phyloP scores from a whole-genome alignment of 768 basidiomycete genomes.

The Sarcomyxa edulis region DNA sequence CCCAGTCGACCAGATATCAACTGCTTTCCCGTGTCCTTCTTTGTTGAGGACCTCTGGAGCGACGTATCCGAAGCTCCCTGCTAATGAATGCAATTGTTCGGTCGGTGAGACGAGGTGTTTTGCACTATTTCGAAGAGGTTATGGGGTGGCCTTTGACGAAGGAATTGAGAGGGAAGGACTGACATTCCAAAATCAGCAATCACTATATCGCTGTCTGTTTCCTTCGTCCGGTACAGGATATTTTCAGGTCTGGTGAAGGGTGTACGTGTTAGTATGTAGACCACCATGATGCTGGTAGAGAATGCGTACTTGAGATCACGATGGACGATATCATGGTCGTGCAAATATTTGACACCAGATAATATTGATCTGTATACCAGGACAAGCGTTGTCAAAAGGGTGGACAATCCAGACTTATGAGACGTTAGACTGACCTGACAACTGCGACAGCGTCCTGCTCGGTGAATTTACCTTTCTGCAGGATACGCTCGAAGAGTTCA shows the following conservation, averaged over 20 bases:
- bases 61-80: conserved; percentile 84
- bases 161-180: conserved; percentile 16
- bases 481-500: conserved; percentile 88
- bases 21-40: conserved; percentile 84
- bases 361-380: conserved; percentile 58
- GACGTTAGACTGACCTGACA: conserved; percentile 45
- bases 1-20: conserved; percentile 95
- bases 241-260: conserved; percentile 88
- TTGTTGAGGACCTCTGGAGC: conserved; percentile 86
- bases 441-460: conserved; percentile 85
- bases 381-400: conserved; percentile 1
- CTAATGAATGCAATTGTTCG: conserved; percentile 66
- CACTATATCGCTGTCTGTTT: conserved; percentile 77
- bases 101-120: conserved; percentile 74
- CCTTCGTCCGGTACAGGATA: conserved; percentile 83
- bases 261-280: not conserved
- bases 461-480: conserved; percentile 84
- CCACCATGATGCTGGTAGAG: conserved; percentile 3
- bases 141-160: not conserved
- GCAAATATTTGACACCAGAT: conserved; percentile 85
- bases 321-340: conserved; percentile 91
- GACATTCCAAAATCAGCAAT: conserved; percentile 98
- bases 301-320: conserved; percentile 81
- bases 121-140: conserved; percentile 41
- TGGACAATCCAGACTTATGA: not conserved